Base-by-base conservation (phyloP, 139 green algal species). In the Chlorella sorokiniana region DNA sequence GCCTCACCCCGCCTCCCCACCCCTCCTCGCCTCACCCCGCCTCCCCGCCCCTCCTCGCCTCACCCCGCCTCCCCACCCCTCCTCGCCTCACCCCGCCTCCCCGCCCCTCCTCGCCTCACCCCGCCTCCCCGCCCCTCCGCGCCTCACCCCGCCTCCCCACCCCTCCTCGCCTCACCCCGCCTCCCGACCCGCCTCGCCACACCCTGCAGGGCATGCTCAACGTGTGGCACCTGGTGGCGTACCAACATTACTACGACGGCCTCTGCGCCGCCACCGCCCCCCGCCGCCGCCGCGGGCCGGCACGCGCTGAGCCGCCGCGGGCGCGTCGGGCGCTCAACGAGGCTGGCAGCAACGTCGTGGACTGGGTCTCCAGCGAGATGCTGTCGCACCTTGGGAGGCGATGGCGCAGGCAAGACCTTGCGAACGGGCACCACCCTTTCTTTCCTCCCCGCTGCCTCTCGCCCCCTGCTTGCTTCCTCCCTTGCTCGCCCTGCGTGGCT, bases 191-290 rank as follows among this genome's bases (percentile, higher is more conserved):
- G 20, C 9, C 22, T 69, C 31, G 20, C 62, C 35, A 31, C 3
- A 20, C 27, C 4, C 29, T 95, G 64, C 89, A 89, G 75, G 93
- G 94, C 70, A 91, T 99, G 51, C 89, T 98, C 20, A 98, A 99
- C 86, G 84, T 92, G 48, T 96, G 96, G 93, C 96, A 98, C 89
- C 84, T 94, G 64, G 88, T 95, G 70, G 86, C 91, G 27, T 98
- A 91, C 85, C 92, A 97, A 83, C 82, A 88, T 22, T 95, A 95
- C 87, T 96, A 95, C 69, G 54, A 86, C 27, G 78, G 67, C 48
- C 67, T 83, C 23, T 61, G 78, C 18, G 54, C 65, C 1, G 78
- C 77, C 48, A 69, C 77, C 23, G 52, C 35, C 40, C 75, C 75
- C 25, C 29, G 35, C 61, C 4, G 63, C 62, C 16, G 38, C 76